phyloP scores from a whole-genome alignment of 768 basidiomycete genomes.

The Suillus tomentosus region DNA sequence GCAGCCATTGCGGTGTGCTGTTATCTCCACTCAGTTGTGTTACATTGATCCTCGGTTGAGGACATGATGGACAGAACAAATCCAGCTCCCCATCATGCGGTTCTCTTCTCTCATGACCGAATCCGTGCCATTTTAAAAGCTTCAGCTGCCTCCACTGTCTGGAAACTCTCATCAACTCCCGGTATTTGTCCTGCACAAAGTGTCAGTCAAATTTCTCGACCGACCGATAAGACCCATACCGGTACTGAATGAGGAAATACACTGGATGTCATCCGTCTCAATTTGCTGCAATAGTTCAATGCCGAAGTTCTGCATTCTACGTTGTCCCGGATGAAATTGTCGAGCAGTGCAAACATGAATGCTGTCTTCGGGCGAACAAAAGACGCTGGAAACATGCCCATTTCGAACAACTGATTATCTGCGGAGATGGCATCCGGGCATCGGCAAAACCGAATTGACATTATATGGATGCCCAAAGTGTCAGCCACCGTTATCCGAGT shows the following conservation, averaged over 20 bases:
- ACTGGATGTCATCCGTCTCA: not conserved
- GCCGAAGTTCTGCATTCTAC: not conserved
- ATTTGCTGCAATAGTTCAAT: conserved; percentile 5
- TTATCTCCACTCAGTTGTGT: not conserved
- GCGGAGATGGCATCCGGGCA: not conserved
- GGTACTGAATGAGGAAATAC: not conserved
- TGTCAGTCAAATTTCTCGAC: too few relatives aligned
- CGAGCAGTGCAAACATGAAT: not conserved
- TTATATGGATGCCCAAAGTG: not conserved
- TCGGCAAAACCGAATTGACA: not conserved
- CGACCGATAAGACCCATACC: not conserved
- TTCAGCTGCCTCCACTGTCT: conserved; percentile 23
- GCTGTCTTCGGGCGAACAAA: not conserved
- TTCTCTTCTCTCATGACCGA: conserved; percentile 2
- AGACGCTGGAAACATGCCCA: not conserved
- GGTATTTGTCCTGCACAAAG: conserved; percentile 11
- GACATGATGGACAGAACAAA: conserved; percentile 10
- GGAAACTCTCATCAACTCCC: conserved; percentile 18
- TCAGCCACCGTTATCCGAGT: not conserved
- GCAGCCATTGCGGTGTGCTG: too few relatives aligned
- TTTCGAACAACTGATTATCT: not conserved
- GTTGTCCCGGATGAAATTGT: conserved; percentile 4
- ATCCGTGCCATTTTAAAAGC: conserved; percentile 22
- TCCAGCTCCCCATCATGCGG: not conserved
- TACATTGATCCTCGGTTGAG: conserved; percentile 4